phyloP scores from a whole-genome alignment of 768 basidiomycete genomes.

The Coprinopsis marcescibilis region DNA sequence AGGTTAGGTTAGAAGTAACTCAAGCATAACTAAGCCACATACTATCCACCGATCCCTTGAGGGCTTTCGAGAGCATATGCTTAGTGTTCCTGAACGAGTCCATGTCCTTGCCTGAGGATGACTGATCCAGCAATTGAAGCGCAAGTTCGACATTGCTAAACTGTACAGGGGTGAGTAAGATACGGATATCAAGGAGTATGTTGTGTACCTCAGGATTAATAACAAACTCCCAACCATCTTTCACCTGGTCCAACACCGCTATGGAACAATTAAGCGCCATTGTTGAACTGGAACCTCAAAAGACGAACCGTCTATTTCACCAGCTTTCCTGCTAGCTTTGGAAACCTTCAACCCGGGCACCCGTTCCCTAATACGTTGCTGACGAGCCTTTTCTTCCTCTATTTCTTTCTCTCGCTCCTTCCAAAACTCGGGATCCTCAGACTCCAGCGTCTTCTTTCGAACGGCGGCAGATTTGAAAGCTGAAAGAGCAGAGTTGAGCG shows the following conservation, averaged over 20 bases:
- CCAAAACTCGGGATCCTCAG: slow-evolving; percentile 50
- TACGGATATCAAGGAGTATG: slow-evolving; percentile 9
- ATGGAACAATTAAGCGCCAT: slow-evolving; percentile 6
- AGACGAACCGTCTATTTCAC: slow-evolving; percentile 79
- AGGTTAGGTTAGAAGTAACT: background rate
- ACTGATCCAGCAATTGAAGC: slow-evolving; percentile 78
- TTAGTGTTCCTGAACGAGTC: slow-evolving; percentile 75
- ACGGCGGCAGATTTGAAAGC: slow-evolving; percentile 65
- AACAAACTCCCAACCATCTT: slow-evolving; percentile 87
- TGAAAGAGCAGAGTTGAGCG: slow-evolving; percentile 52
- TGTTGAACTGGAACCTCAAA: slow-evolving; percentile 1
- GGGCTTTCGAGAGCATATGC: slow-evolving; percentile 66
- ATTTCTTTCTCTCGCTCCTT: slow-evolving; percentile 54
- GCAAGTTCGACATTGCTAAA: slow-evolving; percentile 96
- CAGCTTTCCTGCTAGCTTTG: slow-evolving; percentile 50
- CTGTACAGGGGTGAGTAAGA: slow-evolving; percentile 29
- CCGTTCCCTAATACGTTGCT: slow-evolving; percentile 64
- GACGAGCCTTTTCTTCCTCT: slow-evolving; percentile 59
- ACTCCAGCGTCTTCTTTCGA: slow-evolving; percentile 49
- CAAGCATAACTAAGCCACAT: slow-evolving; percentile 26
- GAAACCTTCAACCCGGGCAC: slow-evolving; percentile 51
- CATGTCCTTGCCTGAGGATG: slow-evolving; percentile 67
- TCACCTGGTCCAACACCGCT: slow-evolving; percentile 85
- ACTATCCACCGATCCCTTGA: slow-evolving; percentile 89
- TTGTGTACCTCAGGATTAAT: slow-evolving; percentile 68